Evolutionary conservation across 176 grass and related monocot species (phyloP).

Genomic region (Echinochloa phyllopogon): DNA sequence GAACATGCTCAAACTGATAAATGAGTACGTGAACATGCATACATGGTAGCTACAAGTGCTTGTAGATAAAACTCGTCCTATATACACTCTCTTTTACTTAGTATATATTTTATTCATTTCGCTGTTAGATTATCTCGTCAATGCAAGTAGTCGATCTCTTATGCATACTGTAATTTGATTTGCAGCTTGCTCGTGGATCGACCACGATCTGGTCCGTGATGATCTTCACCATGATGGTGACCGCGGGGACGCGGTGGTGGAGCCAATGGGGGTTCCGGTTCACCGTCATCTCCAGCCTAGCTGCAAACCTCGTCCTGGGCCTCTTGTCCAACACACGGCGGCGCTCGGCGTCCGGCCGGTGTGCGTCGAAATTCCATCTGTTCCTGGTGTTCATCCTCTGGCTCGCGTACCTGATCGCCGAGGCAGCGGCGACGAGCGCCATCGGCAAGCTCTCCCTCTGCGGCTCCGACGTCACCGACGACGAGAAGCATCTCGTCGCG

Average conservation of each 20-base stretch:
- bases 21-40: too few species aligned
- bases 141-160: too few species aligned
- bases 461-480: background rate
- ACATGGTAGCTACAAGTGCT: too few species aligned
- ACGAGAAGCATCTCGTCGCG: background rate
- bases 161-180: too few species aligned
- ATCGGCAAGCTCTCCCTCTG: background rate
- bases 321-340: background rate
- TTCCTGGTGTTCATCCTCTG: background rate
- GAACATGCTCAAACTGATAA: too few species aligned
- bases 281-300: background rate
- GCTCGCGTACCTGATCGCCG: background rate
- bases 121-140: too few species aligned
- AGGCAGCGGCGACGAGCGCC: background rate
- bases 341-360: background rate
- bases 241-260: background rate
- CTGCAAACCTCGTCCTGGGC: background rate
- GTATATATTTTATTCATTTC: too few species aligned
- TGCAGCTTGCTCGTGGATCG: too few species aligned
- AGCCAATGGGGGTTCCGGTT: background rate
- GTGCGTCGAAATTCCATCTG: background rate
- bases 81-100: too few species aligned
- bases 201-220: too few species aligned
- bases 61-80: too few species aligned
- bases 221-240: too few species aligned